Base-by-base conservation (phyloP, 805 yeast genomes). In the Cyberlindnera petersonii region DNA sequence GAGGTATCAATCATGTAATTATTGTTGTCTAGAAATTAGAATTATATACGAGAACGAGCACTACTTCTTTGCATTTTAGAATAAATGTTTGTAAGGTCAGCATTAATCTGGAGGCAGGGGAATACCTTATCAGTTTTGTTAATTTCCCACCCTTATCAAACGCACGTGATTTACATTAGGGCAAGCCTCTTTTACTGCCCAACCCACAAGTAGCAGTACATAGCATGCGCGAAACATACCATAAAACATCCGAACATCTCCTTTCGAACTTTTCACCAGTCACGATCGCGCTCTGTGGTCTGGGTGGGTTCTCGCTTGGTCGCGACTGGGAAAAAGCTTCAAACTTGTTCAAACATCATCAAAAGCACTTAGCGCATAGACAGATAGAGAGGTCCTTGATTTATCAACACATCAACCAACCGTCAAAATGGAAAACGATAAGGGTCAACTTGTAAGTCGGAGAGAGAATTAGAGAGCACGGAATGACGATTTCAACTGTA, bases 381-480 rank as follows among this genome's bases (percentile, higher is more conserved):
- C 17, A 24, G 22, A 21, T 11, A n/a, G n/a, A 28, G 14, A 16
- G 26, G 33, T 29, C 20, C 32, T 29, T 13, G 23, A 27, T n/a
- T n/a, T 22, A 38, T 38, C 31, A 18, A 37, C 37, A 37, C 40
- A 46, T 31, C 23, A 16, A 40, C 26, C 36, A 31, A 41, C 32
- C 41, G 66, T 59, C 84, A 87, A 74, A 68, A 91, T 91, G 98
- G 98, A 91, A 84, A 91, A 93, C 98, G 98, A 93, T 74, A 88
- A 86, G 80, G 98, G 98, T 75, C 95, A 88, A 81, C 82, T 88
- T 77, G 97, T 87, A 86, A 74, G 96, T 86, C n/a, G n/a, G n/a
- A n/a, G n/a, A 60, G 34, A 28, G 26, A 37, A 4, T 11, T 22
- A 23, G 22, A 17, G 37, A 32, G 42, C 27, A 26, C 14, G 7